phyloP scores from a whole-genome alignment of 176 grass and related monocot species.

The Metroxylon sagu region DNA sequence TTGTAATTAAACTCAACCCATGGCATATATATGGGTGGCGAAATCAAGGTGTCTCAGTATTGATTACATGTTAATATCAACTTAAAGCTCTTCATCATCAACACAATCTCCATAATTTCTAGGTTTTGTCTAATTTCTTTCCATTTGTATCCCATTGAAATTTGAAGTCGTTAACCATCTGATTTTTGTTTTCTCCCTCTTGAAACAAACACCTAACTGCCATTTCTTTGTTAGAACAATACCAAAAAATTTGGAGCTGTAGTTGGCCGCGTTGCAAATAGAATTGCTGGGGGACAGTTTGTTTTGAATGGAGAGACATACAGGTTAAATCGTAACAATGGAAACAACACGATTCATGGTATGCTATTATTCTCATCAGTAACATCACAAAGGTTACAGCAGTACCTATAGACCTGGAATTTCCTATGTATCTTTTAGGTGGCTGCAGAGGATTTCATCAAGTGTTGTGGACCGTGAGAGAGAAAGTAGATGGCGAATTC shows the following conservation, averaged over 20 bases:
- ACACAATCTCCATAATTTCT: no score
- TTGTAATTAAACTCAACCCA: no score
- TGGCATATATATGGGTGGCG: no score
- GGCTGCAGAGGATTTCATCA: conserved; percentile 57
- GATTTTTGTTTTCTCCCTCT: no score
- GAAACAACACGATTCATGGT: conserved; percentile 35
- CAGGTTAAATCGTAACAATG: conserved; percentile 44
- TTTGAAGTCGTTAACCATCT: no score
- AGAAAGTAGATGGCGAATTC: conserved; percentile 41
- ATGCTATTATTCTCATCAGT: not conserved
- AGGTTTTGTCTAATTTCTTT: no score
- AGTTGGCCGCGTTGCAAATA: conserved; percentile 80
- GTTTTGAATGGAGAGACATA: conserved; percentile 47
- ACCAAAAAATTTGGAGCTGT: conserved; percentile 63
- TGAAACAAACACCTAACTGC: not conserved
- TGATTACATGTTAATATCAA: no score
- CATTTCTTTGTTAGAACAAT: conserved; percentile 36
- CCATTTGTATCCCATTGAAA: no score
- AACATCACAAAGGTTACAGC: no score
- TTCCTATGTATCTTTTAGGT: conserved; percentile 21
- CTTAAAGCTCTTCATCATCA: no score
- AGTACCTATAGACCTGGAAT: no score
- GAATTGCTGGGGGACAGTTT: conserved; percentile 50
- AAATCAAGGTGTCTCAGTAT: no score
- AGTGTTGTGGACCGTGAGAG: conserved; percentile 63